Evolutionary conservation across 1,284 basidiomycete genomes (phyloP), one percentile per base, ranked within the genome.

Genomic region (Puccinia sorghi): DNA sequence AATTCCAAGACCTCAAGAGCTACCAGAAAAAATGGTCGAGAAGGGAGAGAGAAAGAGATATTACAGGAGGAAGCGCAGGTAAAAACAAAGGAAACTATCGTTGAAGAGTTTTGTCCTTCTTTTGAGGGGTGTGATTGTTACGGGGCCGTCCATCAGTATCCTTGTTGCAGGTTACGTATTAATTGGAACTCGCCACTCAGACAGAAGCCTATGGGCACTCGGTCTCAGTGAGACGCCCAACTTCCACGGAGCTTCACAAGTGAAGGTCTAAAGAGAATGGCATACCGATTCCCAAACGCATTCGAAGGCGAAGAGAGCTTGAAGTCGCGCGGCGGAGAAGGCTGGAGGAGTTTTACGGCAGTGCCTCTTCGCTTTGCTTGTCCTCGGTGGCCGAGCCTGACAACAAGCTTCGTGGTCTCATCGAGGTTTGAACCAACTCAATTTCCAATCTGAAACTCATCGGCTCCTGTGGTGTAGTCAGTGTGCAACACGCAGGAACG

Each of bases 341-440:
- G 27, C 15, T 13, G 9, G 20, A 11, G 41, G 61, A 39, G 37
- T 8, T 64, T 17, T 63, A n/a, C n/a, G 13, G 11, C 27, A 32
- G 12, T 39, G 15, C 41, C 41, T 20, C 48, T 15, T 4, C 43
- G 61, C 39, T 46, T 64, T 64, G 61, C n/a, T 64, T 39, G 61
- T 64, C 61, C 11, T 37, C 61, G 61, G 61, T 41, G 37, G 39
- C n/a, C 61, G 39, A 41, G 61, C 61, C 61, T 64, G 61, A 64
- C 61, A 64, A 46, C 41, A 64, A 64, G 41, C 61, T 43, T 64
- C 41, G 61, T 64, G 39, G 61, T 64, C 61, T 46, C 41, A 43
- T 64, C 61, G 39, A 64, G 25, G 61, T 64, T 64, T 41, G 39
- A 63, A 6, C 59, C 37, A 39, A 32, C 59, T 37, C 57, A 20